A percentile compares a stretch with the other conserved stretches of the same genome.
Conservation (phyloP, 2,329 filamentous ascomycete genomes). For the Cladosporium sp. region DNA sequence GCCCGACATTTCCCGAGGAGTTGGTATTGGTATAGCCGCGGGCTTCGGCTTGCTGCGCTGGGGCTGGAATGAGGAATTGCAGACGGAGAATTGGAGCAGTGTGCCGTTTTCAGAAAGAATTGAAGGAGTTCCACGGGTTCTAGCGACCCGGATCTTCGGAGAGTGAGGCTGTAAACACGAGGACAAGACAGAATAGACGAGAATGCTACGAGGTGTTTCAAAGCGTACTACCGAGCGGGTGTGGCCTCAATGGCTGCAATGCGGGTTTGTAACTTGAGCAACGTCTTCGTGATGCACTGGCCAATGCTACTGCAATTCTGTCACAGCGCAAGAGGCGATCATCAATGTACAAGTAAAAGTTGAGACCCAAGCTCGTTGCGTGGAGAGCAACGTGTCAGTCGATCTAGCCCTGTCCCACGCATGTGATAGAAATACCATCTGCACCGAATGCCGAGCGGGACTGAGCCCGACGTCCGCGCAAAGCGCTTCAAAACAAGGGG, state of each 20-base stretch:
- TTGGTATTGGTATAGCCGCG: slow-evolving; percentile 6
- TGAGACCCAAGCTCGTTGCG: too few species aligned
- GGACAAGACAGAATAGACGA: not conserved
- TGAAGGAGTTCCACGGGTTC: not conserved
- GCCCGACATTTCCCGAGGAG: not conserved
- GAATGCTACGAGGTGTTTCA: not conserved
- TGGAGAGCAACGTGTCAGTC: too few species aligned
- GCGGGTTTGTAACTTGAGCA: too few species aligned
- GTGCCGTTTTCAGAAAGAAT: not conserved
- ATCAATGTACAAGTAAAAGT: too few species aligned
- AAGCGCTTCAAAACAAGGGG: not conserved
- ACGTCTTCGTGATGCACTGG: too few species aligned
- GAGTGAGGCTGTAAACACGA: too few species aligned
- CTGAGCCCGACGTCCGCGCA: not conserved
- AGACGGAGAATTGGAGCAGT: not conserved
- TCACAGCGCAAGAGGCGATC: too few species aligned
- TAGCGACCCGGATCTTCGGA: too few species aligned
- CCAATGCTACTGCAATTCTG: too few species aligned
- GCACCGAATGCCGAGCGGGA: not conserved
- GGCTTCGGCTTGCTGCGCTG: not conserved
- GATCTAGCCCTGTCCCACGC: too few species aligned
- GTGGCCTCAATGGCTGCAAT: too few species aligned
- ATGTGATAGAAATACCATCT: not conserved
- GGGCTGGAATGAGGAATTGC: not conserved
- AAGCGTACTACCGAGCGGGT: not conserved